Evolutionary conservation across 148 eudicot species (phyloP), one percentile per base, ranked within the genome.

Genomic region (Persicaria maculosa): DNA sequence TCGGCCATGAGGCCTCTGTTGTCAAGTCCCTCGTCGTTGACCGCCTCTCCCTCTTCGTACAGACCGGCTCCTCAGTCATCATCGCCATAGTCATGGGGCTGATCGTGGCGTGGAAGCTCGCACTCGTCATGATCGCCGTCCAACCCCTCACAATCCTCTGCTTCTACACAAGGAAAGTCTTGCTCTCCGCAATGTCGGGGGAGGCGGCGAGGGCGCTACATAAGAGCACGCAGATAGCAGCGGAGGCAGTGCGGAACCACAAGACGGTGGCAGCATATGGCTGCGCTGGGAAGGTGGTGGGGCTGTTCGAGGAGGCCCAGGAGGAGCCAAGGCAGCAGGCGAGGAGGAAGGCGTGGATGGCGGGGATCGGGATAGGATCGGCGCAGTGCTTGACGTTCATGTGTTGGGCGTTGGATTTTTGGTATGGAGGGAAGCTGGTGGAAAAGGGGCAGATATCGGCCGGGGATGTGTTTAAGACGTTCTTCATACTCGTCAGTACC

Each of bases 341-440:
- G 15, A 82, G 78, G 36, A 89, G 84, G 79, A 94, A 90, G 75
- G 81, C 96, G 0, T 94, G 92, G 98, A 73, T 90, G 15, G 98
- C 97, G 1, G 98, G 98, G 44, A 68, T 84, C 4, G 97, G 97
- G 4, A 82, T 94, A 72, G 98, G 97, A 19, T 90, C 88, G 1
- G 98, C 98, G 1, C 98, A 94, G 79, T 84, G 97, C 44, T 71
- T 94, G 17, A 92, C 93, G 19, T 94, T 91, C 47, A 80, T 94
- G 80, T 85, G 96, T 47, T 94, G 98, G 98, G 97, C 98, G 16
- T 79, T 94, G 81, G 98, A 94, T 75, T 94, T 94, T 73, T 94
- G 98, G 98, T 86, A 81, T 72, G 97, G 97, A 10, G 98, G 98
- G 3, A 94, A 75, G 57, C 76, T 90, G 58, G 98, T 94, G 14